phyloP scores from a whole-genome alignment of 306 rosid species.

The Castanospermum australe region DNA sequence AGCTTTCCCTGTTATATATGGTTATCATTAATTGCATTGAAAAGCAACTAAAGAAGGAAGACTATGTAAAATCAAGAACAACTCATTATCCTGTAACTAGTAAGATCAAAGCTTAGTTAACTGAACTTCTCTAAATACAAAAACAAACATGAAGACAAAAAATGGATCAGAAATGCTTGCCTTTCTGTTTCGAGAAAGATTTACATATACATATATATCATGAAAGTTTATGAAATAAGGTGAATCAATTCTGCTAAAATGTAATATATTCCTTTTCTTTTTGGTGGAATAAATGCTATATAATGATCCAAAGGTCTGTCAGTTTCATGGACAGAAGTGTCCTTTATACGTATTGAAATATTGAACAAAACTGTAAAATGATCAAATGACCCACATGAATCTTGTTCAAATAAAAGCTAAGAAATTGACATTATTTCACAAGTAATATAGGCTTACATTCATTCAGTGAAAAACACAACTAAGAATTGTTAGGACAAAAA shows the following conservation, averaged over 20 bases:
- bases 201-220: background rate
- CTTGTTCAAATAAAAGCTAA: background rate
- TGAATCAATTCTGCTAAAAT: background rate
- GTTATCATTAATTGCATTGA: background rate
- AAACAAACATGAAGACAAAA: constrained; percentile 9
- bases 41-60: background rate
- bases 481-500: background rate
- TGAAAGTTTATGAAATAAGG: background rate
- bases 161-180: background rate
- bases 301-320: background rate
- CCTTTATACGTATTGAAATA: background rate
- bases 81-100: background rate
- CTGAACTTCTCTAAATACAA: background rate
- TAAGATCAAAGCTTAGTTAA: background rate
- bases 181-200: background rate
- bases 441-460: background rate
- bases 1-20: background rate
- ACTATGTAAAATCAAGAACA: background rate
- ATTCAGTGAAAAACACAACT: background rate
- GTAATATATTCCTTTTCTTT: background rate
- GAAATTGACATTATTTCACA: background rate
- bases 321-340: background rate
- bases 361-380: background rate
- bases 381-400: background rate
- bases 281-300: background rate